These are phyloP conservation scores for Leccinum barrowsii DNA, from an alignment of 768 basidiomycete genomes.

Conservation along the genomic window DNA sequence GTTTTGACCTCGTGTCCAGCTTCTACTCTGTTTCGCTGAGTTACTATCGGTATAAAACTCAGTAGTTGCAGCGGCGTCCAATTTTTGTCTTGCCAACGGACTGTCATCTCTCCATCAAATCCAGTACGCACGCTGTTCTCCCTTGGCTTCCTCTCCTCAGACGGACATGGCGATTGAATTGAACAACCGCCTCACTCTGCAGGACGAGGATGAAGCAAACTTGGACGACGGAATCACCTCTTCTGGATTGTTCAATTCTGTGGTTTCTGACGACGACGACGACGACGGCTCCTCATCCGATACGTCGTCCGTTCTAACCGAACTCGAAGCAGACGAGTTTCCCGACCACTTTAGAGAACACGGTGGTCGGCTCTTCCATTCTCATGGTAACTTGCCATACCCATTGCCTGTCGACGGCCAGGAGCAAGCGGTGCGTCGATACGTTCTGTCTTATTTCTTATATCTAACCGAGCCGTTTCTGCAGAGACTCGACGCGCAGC, in stretches of 20 bases:
- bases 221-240: slow-evolving; percentile 12
- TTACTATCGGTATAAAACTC: slow-evolving; percentile 39
- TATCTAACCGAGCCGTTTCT: neutral
- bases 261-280: slow-evolving; percentile 26
- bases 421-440: slow-evolving; percentile 58
- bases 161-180: slow-evolving; percentile 29
- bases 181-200: slow-evolving; percentile 21
- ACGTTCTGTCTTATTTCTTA: neutral
- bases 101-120: slow-evolving; percentile 30
- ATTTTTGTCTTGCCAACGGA: slow-evolving; percentile 37
- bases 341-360: slow-evolving; percentile 57
- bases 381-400: slow-evolving; percentile 60
- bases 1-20: slow-evolving; percentile 35
- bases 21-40: slow-evolving; percentile 39
- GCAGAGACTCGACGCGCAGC: slow-evolving; percentile 53
- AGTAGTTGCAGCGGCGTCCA: slow-evolving; percentile 36
- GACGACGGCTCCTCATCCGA: slow-evolving; percentile 41
- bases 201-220: slow-evolving; percentile 15
- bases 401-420: slow-evolving; percentile 68
- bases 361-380: slow-evolving; percentile 64
- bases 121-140: slow-evolving; percentile 15
- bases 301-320: slow-evolving; percentile 41
- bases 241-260: slow-evolving; percentile 5
- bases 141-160: slow-evolving; percentile 5
- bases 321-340: slow-evolving; percentile 52